phyloP scores from a whole-genome alignment of 2,329 filamentous ascomycete species.

The Monosporascus sp. region DNA sequence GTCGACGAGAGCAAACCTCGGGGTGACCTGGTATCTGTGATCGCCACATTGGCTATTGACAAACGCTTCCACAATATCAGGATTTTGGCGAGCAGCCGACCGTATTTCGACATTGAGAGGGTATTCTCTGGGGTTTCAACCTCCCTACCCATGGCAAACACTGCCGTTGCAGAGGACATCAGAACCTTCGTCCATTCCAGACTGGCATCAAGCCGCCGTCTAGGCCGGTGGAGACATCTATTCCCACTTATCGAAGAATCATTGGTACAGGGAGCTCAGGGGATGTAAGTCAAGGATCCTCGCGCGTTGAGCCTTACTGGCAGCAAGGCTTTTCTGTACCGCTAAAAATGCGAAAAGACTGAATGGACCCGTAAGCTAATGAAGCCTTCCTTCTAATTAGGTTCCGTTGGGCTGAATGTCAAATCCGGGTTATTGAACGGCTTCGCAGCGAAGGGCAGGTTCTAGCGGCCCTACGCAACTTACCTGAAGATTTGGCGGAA shows the following conservation, averaged over 20 bases:
- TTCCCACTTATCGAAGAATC: slow-evolving; percentile 3
- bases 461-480: not conserved
- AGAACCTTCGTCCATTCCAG: slow-evolving; percentile 2
- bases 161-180: slow-evolving; percentile 8
- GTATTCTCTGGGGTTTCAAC: slow-evolving; percentile 1
- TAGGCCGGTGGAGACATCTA: slow-evolving; percentile 1
- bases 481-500: slow-evolving; percentile 10
- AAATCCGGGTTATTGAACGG: slow-evolving; percentile 8
- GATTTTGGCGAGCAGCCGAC: slow-evolving; percentile 11
- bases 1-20: slow-evolving; percentile 14
- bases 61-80: slow-evolving; percentile 8
- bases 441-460: slow-evolving; percentile 1
- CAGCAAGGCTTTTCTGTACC: too few relatives aligned
- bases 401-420: slow-evolving; percentile 15
- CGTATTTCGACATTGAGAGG: slow-evolving; percentile 9
- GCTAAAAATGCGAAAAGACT: not conserved
- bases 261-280: slow-evolving; percentile 2
- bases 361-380: not conserved
- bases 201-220: not conserved
- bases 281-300: slow-evolving; percentile 8
- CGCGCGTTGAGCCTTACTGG: not conserved
- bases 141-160: slow-evolving; percentile 1
- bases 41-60: slow-evolving; percentile 6
- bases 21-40: slow-evolving; percentile 4
- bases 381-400: not conserved